Conservation (phyloP, 805 yeast genomes). For the Clavispora vitiphila region DNA sequence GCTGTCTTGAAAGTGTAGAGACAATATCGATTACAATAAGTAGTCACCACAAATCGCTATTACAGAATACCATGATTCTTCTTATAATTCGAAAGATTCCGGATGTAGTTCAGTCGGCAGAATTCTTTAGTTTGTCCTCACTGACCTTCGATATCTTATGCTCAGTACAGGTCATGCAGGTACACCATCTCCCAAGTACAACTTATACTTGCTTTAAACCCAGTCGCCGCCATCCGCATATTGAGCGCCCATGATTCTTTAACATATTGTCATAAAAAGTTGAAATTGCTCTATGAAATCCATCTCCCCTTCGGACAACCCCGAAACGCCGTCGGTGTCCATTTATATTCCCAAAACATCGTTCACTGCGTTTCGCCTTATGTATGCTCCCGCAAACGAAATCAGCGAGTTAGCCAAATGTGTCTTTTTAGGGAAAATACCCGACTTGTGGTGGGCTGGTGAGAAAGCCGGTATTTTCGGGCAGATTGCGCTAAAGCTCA, state of each 20-base stretch:
- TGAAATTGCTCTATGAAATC: neutral
- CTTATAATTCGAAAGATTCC: too few species aligned
- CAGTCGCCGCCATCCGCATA: too few species aligned
- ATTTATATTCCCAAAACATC: slow-evolving; percentile 43
- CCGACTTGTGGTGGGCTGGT: slow-evolving; percentile 43
- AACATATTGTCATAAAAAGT: too few species aligned
- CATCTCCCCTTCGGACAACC: neutral
- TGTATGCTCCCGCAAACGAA: slow-evolving; percentile 46
- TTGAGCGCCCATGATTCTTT: neutral
- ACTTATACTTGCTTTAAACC: too few species aligned
- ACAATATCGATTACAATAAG: too few species aligned
- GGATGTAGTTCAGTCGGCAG: too few species aligned
- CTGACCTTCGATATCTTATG: too few species aligned
- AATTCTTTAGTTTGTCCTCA: too few species aligned
- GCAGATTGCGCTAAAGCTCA: neutral
- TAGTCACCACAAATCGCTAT: too few species aligned
- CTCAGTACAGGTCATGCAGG: neutral
- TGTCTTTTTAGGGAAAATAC: slow-evolving; percentile 54
- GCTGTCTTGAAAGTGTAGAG: too few species aligned
- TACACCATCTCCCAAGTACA: neutral
- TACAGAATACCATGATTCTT: too few species aligned
- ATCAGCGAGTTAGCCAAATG: slow-evolving; percentile 45
- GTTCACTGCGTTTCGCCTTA: slow-evolving; percentile 57
- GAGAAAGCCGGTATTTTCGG: neutral
- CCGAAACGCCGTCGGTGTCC: neutral